phyloP scores from a whole-genome alignment of 352 stramenopile species.

The Phytophthora litchii region DNA sequence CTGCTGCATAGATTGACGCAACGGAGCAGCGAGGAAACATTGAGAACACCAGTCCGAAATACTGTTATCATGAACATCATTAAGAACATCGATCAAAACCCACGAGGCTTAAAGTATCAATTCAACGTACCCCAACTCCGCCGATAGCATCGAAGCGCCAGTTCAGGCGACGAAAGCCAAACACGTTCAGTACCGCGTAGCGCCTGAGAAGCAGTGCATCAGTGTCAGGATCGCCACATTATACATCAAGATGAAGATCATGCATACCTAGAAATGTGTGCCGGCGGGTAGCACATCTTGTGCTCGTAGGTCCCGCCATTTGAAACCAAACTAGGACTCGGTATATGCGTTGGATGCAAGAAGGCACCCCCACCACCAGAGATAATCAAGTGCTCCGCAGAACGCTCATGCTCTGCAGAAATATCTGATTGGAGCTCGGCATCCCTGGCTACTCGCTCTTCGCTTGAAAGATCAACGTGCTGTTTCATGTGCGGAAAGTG shows the following conservation, averaged over 20 bases:
- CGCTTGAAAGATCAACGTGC: conserved; percentile 17
- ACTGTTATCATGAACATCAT: conserved; percentile 42
- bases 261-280: conserved; percentile 69
- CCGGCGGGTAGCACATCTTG: conserved; percentile 82
- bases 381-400: conserved; percentile 83
- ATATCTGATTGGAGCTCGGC: conserved; percentile 7
- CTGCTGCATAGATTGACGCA: conserved; percentile 63
- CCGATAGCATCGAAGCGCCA: conserved; percentile 94
- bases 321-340: conserved; percentile 59
- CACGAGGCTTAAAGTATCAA: not conserved
- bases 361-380: conserved; percentile 90
- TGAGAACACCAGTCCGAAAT: conserved; percentile 91
- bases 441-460: conserved; percentile 19
- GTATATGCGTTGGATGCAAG: conserved; percentile 90
- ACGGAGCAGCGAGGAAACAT: conserved; percentile 93
- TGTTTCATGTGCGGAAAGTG: conserved; percentile 83
- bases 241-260: not conserved
- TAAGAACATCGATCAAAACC: conserved; percentile 9
- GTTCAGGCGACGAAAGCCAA: conserved; percentile 92
- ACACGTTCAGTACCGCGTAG: conserved; percentile 83
- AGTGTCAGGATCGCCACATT: conserved; percentile 2
- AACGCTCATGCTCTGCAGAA: conserved; percentile 17
- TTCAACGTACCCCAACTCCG: conserved; percentile 68
- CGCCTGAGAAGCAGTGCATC: conserved; percentile 48
- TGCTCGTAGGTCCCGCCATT: conserved; percentile 80